Conservation (phyloP, 129 eudicot species). For the Lonicera japonica region DNA sequence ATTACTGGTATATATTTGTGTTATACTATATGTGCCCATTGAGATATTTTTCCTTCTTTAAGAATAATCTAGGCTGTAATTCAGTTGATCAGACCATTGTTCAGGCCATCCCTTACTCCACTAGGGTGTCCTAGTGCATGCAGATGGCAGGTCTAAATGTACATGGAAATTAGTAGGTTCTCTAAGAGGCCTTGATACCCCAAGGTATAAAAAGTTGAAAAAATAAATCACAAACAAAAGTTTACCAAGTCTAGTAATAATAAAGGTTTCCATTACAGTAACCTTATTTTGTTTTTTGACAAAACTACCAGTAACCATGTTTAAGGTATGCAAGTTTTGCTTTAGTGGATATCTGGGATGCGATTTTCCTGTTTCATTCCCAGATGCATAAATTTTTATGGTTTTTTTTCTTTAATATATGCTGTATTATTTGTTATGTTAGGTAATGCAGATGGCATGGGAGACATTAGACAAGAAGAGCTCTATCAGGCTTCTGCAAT, state of each 20-base stretch:
- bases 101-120: no score
- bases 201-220: no score
- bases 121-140: no score
- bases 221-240: no score
- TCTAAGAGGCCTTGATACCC: no score
- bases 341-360: neutral
- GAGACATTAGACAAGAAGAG: slow-evolving; percentile 71
- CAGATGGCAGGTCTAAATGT: no score
- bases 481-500: slow-evolving; percentile 62
- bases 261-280: no score
- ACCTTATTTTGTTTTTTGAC: no score
- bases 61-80: neutral
- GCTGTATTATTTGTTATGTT: slow-evolving; percentile 1
- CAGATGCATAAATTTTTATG: neutral
- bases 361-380: neutral
- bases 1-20: slow-evolving; percentile 8
- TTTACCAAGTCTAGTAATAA: no score
- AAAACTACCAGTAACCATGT: no score
- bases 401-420: neutral
- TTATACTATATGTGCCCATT: neutral
- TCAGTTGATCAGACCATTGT: neutral
- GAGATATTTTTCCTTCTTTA: neutral
- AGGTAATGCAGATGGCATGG: slow-evolving; percentile 90
- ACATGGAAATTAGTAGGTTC: no score
- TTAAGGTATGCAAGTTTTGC: neutral